Base-by-base conservation (phyloP, 2,329 filamentous ascomycete species). In the Paraphoma sp. region DNA sequence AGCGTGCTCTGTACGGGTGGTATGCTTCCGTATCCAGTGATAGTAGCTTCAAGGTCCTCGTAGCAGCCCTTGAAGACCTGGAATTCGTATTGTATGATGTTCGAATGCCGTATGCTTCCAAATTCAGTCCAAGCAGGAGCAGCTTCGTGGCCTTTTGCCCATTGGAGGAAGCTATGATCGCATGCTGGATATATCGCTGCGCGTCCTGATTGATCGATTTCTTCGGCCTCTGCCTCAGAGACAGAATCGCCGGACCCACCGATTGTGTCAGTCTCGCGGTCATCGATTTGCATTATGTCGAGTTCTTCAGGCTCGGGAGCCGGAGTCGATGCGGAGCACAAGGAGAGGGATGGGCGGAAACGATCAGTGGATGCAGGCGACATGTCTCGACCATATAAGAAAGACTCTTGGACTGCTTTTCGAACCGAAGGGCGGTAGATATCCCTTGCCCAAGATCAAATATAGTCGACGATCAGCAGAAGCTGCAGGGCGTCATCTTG, bases 361-460 rank as follows among this genome's bases (percentile, higher is more conserved):
- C 51, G 45, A 53, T 51, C 46, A n/a, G 54, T 50, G 14, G 54
- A 50, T 7, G 42, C 51, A 28, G 49, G 46, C 18, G 54, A 50
- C 9, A 50, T 11, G 10, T 43, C 42, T 10, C 40, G 45, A 50
- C 28, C 46, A 41, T 33, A 12, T 11, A 44, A 31, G 8, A 12
- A 18, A 4, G 38, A 51, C 18, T 41, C 33, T n/a, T 18, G n/a
- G 12, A 60, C 43, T 40, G 44, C 28, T 5, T 50, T 38, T 29
- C 42, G 51, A 38, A 58, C 44, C 6, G 30, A n/a, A 12, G 55
- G 58, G 1, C 61, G 59, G 45, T 57, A 60, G 29, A 64, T 48
- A 41, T 66, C 63, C 42, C 63, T 18, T 2, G 63, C 63, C 63
- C 63, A 66, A 4, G 52, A 48, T 56, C 60, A 62, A 10, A 66